Evolutionary conservation across 1,139 yeast genomes (phyloP), one percentile per base, ranked within the genome.

Genomic region (Suhomyces taliae): DNA sequence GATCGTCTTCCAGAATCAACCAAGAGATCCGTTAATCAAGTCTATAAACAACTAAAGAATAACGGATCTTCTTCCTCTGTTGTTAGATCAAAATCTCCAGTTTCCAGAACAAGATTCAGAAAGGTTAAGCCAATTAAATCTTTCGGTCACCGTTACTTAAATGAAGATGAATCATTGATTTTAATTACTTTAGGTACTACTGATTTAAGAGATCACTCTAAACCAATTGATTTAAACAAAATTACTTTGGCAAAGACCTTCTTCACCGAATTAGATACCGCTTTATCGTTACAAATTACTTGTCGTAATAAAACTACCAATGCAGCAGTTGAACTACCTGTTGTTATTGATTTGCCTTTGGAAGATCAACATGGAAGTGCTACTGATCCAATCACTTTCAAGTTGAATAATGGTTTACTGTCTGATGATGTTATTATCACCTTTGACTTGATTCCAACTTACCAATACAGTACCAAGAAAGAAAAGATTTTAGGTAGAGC

Each of bases 371-470:
- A 80, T 57, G 90, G 88, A 3, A 76, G 83, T 53, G 84, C 91
- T 6, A 80, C 91, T 6, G 98, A 90, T 57, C 95, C 97, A 8
- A 78, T 91, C 41, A 74, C 86, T 8, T 90, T 93, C 66, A 84
- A 84, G 52, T 78, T 90, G 49, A 70, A 76, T 8, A 70, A 74
- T 43, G 70, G 74, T 35, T 57, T 69, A 39, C 74, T 74, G 37
- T 74, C 85, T 4, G 71, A 78, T 39, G 82, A 85, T 51, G 76
- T 85, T n/a, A 66, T 78, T 4, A 66, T 93, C 32, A 81, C 83
- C 37, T 93, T 93, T 67, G 98, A 93, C 64, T 78, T 93, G 51
- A 90, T 91, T 24, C 97, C 97, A n/a, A 90, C 98, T 0, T 91
- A 90, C 63, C 88, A 73, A 48, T 69, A 70, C 48, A 55, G 68